phyloP scores from a whole-genome alignment of 1,139 yeast genomes.

The Lipomyces yarrowii region DNA sequence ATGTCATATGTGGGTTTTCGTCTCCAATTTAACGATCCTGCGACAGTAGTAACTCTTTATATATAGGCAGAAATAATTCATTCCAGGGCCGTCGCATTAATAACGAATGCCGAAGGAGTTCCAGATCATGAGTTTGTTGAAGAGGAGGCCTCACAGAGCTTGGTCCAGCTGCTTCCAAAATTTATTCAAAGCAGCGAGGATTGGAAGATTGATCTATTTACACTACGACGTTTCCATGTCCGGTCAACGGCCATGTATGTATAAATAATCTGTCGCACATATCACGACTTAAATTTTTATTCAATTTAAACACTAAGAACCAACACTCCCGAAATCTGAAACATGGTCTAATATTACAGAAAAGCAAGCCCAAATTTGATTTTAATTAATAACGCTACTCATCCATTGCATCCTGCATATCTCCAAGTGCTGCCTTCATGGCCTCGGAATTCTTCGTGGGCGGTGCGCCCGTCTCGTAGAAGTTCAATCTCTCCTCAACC shows the following conservation, averaged over 20 bases:
- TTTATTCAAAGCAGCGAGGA: neutral
- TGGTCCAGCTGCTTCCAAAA: constrained; percentile 1
- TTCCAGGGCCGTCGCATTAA: constrained; percentile 16
- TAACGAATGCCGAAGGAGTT: constrained; percentile 29
- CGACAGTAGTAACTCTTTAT: neutral
- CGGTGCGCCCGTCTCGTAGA: constrained; percentile 94
- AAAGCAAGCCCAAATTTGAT: constrained; percentile 4
- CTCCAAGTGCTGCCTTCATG: constrained; percentile 83
- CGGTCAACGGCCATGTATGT: constrained; percentile 30
- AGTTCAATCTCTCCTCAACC: constrained; percentile 95
- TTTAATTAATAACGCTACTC: constrained; percentile 4
- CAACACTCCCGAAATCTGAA: constrained; percentile 1
- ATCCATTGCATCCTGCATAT: constrained; percentile 41
- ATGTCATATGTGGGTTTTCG: constrained; percentile 17
- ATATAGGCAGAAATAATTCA: constrained; percentile 18
- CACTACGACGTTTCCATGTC: constrained; percentile 10
- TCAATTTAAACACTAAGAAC: neutral
- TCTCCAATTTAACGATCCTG: neutral
- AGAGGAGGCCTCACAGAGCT: constrained; percentile 20
- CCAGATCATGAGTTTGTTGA: constrained; percentile 31
- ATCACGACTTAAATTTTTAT: neutral
- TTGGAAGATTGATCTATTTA: constrained; percentile 13
- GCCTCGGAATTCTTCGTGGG: constrained; percentile 97
- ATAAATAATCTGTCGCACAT: neutral
- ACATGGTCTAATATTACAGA: constrained; percentile 12